Evolutionary conservation across 129 eudicot species (phyloP).

Genomic region (Tanacetum coccineum): DNA sequence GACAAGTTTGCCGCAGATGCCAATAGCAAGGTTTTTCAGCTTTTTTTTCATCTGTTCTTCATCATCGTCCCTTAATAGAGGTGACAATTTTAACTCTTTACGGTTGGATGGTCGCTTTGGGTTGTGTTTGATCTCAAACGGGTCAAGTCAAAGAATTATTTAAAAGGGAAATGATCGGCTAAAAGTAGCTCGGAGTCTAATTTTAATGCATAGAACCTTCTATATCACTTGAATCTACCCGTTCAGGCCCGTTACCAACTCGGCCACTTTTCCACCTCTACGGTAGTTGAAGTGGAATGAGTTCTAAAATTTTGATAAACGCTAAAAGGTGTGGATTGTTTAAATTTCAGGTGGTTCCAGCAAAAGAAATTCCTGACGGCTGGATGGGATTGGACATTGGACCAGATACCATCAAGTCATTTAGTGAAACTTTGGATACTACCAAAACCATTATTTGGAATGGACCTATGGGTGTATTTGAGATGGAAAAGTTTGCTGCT

Average conservation of each 20-base stretch:
- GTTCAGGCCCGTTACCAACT: too few species aligned
- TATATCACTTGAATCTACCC: neutral
- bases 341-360: conserved; percentile 63
- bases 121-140: too few species aligned
- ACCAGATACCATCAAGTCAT: conserved; percentile 81
- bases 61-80: neutral
- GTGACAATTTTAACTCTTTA: neutral
- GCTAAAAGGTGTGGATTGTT: conserved; percentile 2
- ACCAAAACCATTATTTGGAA: conserved; percentile 90
- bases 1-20: conserved; percentile 95
- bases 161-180: too few species aligned
- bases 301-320: too few species aligned
- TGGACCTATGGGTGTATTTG: conserved; percentile 98
- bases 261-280: too few species aligned
- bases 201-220: neutral
- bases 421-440: conserved; percentile 72
- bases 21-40: conserved; percentile 67
- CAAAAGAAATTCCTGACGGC: conserved; percentile 81
- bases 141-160: neutral
- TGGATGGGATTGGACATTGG: conserved; percentile 99
- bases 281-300: too few species aligned
- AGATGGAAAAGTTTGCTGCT: conserved; percentile 88
- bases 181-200: neutral
- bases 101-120: neutral
- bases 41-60: neutral